Conservation (phyloP, 2,329 filamentous ascomycete species). For the Fusarium sp. region DNA sequence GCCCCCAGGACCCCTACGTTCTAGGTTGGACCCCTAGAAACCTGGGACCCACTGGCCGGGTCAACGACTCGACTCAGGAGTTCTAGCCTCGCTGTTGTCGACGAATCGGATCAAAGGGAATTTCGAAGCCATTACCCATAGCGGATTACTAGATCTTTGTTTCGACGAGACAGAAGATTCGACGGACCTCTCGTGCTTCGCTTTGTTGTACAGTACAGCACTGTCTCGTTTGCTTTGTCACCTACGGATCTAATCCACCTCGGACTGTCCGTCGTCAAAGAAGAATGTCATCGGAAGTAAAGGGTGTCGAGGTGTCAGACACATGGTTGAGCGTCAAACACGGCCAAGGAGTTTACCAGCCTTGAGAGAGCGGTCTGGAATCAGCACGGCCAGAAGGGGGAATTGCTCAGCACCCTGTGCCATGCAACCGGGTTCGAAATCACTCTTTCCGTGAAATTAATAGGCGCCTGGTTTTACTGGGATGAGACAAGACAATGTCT, state of each 20-base stretch:
- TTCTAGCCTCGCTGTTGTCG: slow-evolving; percentile 12
- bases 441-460: slow-evolving; percentile 23
- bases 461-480: slow-evolving; percentile 12
- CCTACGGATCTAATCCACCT: slow-evolving; percentile 1
- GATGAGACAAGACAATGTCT: slow-evolving; percentile 18
- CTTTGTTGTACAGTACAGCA: slow-evolving; percentile 2
- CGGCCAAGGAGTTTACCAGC: background rate
- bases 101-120: slow-evolving; percentile 35
- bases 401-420: slow-evolving; percentile 18
- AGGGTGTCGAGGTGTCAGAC: slow-evolving; percentile 8
- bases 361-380: slow-evolving; percentile 15
- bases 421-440: slow-evolving; percentile 24
- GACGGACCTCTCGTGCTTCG: background rate
- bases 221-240: slow-evolving; percentile 10
- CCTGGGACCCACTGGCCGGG: slow-evolving; percentile 15
- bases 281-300: slow-evolving; percentile 6
- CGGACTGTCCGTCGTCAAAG: slow-evolving; percentile 27
- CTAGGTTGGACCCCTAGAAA: slow-evolving; percentile 36
- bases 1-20: slow-evolving; percentile 9
- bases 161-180: slow-evolving; percentile 13
- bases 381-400: slow-evolving; percentile 13
- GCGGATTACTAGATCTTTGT: slow-evolving; percentile 15
- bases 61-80: slow-evolving; percentile 41
- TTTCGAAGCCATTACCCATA: background rate
- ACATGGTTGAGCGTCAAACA: slow-evolving; percentile 1